These are phyloP conservation scores for Coprinopsis sp. DNA, from an alignment of 768 basidiomycete genomes.

Conservation along the genomic window DNA sequence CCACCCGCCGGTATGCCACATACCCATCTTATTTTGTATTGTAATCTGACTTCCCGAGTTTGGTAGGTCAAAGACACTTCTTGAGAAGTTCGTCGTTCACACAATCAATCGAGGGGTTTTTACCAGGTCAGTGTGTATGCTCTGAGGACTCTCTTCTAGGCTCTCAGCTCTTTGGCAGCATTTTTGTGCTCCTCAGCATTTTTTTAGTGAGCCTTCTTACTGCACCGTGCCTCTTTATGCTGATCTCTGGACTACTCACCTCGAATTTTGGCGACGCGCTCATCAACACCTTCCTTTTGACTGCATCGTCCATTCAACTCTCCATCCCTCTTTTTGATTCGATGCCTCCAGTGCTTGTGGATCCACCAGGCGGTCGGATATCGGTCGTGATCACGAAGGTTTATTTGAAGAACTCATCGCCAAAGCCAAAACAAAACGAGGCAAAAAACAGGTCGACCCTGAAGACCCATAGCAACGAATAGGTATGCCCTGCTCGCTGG, in stretches of 20 bases:
- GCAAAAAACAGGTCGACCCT: conserved; percentile 88
- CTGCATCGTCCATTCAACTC: neutral
- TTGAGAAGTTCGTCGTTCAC: conserved; percentile 1
- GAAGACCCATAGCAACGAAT: conserved; percentile 94
- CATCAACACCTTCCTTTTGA: neutral
- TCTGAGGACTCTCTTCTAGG: neutral
- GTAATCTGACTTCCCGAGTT: neutral
- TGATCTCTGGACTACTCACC: neutral
- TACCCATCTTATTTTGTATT: neutral
- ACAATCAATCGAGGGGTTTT: conserved; percentile 1
- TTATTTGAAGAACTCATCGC: conserved; percentile 89
- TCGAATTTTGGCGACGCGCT: too few relatives aligned
- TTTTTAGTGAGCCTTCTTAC: neutral
- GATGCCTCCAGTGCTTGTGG: conserved; percentile 71
- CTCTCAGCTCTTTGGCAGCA: neutral
- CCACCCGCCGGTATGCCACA: conserved; percentile 1
- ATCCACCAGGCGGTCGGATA: conserved; percentile 97
- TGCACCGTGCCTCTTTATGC: neutral
- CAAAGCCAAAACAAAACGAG: conserved; percentile 80
- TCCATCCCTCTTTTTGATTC: conserved; percentile 10
- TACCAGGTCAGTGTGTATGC: neutral
- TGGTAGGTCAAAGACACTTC: neutral
- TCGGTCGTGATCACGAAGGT: conserved; percentile 94
- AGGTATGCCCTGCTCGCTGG: conserved; percentile 95
- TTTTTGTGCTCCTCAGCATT: neutral